Evolutionary conservation across 495 filamentous ascomycete genomes (phyloP), one percentile per base, ranked within the genome.

Genomic region (Aspergillus affinis): DNA sequence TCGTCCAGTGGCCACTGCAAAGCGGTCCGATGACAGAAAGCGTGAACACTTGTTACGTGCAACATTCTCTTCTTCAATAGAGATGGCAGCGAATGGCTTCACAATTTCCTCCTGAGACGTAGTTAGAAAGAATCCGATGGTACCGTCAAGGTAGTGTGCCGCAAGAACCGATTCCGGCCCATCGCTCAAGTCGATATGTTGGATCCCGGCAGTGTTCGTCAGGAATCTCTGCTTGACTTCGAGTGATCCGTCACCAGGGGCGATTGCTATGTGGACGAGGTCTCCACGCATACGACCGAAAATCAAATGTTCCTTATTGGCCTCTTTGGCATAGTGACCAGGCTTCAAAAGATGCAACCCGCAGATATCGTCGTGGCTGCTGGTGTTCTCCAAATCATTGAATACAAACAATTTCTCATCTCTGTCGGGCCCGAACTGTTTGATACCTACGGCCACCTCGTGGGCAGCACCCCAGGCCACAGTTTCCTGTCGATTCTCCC

Each of bases 281-380:
- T 79, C 72, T 27, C 77, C 74, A 49, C 71, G 69, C 52, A 70
- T 65, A 17, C 77, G 74, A 36, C 72, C 71, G 56, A 77, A 73
- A 8, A 80, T 76, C 54, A 80, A 27, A 61, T 77, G 69, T 51
- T 72, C 74, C 4, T 69, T 65, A 13, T 71, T 71, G 2, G 19
- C 51, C 18, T 63, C 57, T 58, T 71, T 66, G 20, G 54, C 61
- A 51, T 54, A 61, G 53, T 82, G 77, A 12, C 73, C 62, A 5
- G 79, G 70, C 15, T 70, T 61, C 26, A 89, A 62, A 1, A 89
- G 61, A 65, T 84, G 81, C 15, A 89, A 26, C 13, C 79, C 74
- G 36, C 81, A 84, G 48, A 89, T 82, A 70, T 90, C 87, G 62
- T 88, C 87, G 54, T 75, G 75, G n/a, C 85, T 86, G 60, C 82